A percentile compares a stretch with the other conserved stretches of the same genome.
Conservation (phyloP, 257 asterid species). For the Capsicum baccatum region DNA sequence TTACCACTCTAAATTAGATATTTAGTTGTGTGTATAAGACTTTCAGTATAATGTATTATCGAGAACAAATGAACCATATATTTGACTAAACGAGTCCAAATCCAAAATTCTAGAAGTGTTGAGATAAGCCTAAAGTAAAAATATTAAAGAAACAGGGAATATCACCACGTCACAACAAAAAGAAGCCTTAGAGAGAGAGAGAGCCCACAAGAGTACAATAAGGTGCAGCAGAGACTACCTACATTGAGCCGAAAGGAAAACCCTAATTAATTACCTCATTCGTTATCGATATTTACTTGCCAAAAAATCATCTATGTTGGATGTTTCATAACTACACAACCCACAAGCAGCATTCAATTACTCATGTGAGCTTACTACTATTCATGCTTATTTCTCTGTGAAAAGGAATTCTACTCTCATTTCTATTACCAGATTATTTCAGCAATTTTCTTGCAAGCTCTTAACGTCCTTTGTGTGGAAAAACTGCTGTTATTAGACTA, state of each 20-base stretch:
- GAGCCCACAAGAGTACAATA: not conserved
- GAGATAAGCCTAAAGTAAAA: not conserved
- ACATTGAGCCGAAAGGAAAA: not conserved
- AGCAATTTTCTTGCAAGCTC: not conserved
- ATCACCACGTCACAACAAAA: conserved; percentile 18
- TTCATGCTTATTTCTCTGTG: not conserved
- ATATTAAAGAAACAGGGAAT: not conserved
- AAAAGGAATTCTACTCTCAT: not conserved
- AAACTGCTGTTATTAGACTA: not conserved
- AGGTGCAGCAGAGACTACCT: not conserved
- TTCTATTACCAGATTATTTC: not conserved
- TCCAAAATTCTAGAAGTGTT: not conserved
- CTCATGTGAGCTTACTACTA: not conserved
- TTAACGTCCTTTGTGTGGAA: not conserved
- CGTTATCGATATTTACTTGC: not conserved
- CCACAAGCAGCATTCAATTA: not conserved
- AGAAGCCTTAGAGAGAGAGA: not conserved
- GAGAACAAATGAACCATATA: conserved; percentile 3
- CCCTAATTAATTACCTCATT: conserved; percentile 8
- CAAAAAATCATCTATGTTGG: not conserved
- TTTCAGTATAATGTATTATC: not conserved
- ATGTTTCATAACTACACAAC: not conserved
- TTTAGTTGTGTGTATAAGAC: not conserved
- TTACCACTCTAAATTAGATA: conserved; percentile 5
- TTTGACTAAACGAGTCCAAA: not conserved